Percentiles rank a stretch among this genome's conserved stretches.
Evolutionary conservation across 257 asterid genomes (phyloP).

Genomic region (Datura wrightii): DNA sequence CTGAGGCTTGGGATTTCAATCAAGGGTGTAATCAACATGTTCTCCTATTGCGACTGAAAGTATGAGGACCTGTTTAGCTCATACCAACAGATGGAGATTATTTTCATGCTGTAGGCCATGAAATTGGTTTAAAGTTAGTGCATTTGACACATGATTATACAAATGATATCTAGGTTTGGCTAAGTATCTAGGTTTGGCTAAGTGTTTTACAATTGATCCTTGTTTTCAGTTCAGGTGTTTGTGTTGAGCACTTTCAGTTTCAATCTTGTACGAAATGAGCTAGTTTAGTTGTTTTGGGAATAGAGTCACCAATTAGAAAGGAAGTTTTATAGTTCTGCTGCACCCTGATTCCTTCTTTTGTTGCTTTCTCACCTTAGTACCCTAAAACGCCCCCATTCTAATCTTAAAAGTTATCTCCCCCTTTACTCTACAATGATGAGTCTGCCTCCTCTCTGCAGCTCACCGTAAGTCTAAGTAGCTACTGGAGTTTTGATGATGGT

Average conservation of each 20-base stretch:
- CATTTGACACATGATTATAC: background rate
- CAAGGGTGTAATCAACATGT: background rate
- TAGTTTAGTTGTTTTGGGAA: background rate
- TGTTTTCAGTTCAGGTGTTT: background rate
- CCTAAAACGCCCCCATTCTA: background rate
- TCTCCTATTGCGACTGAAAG: background rate
- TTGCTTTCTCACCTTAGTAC: background rate
- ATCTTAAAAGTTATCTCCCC: background rate
- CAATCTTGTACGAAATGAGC: background rate
- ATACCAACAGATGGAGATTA: background rate
- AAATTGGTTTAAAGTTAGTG: background rate
- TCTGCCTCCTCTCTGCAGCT: background rate
- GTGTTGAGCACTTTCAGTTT: background rate
- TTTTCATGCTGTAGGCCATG: slow-evolving; percentile 17
- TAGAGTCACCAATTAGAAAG: background rate
- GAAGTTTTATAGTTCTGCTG: slow-evolving; percentile 4
- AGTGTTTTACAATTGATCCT: background rate
- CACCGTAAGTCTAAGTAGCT: background rate
- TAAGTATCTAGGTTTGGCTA: no score
- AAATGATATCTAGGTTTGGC: slow-evolving; percentile 8
- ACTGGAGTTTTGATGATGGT: background rate
- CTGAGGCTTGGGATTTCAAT: slow-evolving; percentile 8
- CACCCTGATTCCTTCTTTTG: background rate
- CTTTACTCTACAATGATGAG: background rate
- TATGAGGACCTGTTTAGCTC: background rate